These are phyloP conservation scores for Rosa lucieae DNA, from an alignment of 306 rosid species.

Conservation along the genomic window DNA sequence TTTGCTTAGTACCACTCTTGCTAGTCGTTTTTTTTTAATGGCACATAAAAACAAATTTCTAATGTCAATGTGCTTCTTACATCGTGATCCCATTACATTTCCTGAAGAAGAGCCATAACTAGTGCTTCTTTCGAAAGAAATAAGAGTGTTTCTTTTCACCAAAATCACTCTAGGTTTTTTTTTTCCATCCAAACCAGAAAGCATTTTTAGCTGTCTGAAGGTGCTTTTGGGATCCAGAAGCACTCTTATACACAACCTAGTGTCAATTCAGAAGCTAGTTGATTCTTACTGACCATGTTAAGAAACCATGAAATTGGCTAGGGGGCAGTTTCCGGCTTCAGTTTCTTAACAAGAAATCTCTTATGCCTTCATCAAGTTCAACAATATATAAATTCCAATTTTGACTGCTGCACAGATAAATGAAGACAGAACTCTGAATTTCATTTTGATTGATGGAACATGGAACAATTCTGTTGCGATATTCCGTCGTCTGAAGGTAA, in stretches of 20 bases:
- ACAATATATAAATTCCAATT: slow-evolving; percentile 34
- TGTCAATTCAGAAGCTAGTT: not conserved
- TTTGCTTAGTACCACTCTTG: not conserved
- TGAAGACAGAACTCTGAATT: slow-evolving; percentile 59
- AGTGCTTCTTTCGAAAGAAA: not conserved
- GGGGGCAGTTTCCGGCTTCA: slow-evolving; percentile 20
- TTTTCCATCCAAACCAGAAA: not conserved
- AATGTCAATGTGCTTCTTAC: not conserved
- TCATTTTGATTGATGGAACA: slow-evolving; percentile 95
- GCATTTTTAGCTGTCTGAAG: not conserved
- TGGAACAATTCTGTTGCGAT: slow-evolving; percentile 97
- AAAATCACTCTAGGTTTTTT: not conserved
- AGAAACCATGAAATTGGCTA: not conserved
- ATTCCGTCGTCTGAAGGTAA: slow-evolving; percentile 91
- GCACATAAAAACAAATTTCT: not conserved
- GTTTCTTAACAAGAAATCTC: slow-evolving; percentile 18
- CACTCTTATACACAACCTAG: not conserved
- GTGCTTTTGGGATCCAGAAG: not conserved
- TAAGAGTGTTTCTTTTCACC: not conserved
- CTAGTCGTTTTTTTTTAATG: not conserved
- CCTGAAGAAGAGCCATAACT: not conserved
- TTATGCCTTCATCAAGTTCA: slow-evolving; percentile 30
- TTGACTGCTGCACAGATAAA: slow-evolving; percentile 54
- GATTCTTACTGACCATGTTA: not conserved
- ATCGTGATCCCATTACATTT: not conserved